phyloP scores from a whole-genome alignment of 1,284 basidiomycete genomes.

The Dichomitus squalens region DNA sequence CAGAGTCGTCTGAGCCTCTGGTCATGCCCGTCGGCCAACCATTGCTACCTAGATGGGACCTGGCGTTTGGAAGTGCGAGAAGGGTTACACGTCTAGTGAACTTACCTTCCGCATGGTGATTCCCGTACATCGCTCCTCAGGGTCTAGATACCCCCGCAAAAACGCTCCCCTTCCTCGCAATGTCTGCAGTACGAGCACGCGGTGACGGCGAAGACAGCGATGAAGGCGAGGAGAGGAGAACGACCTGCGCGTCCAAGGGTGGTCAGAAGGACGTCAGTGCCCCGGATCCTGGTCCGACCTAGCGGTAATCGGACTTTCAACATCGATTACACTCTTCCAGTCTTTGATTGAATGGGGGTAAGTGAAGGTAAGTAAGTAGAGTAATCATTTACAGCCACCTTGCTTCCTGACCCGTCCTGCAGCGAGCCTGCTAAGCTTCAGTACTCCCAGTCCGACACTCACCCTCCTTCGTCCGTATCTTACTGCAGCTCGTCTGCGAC shows the following conservation, averaged over 20 bases:
- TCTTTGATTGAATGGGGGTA: not conserved
- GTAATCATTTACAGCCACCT: not conserved
- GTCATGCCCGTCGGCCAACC: constrained; percentile 17
- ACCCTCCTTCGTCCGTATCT: not conserved
- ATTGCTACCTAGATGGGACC: constrained; percentile 16
- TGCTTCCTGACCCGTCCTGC: not conserved
- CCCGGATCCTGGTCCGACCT: not conserved
- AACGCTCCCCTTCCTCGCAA: constrained; percentile 3
- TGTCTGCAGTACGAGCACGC: not conserved
- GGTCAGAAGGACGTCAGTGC: not conserved
- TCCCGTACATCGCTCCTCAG: constrained; percentile 19
- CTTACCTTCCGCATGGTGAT: constrained; percentile 24
- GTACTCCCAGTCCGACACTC: not conserved
- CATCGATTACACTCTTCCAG: not conserved
- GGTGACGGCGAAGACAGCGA: not conserved
- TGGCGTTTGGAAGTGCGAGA: not conserved
- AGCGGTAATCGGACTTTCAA: not conserved
- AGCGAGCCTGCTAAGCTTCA: no score
- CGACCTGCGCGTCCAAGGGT: not conserved
- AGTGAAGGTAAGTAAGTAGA: not conserved
- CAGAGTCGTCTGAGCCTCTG: constrained; percentile 44
- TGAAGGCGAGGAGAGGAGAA: not conserved
- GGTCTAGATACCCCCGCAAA: not conserved
- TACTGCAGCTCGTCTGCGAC: not conserved
- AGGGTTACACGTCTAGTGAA: not conserved